Evolutionary conservation across 2,329 filamentous ascomycete species (phyloP).

Genomic region (Clonostachys chloroleuca): DNA sequence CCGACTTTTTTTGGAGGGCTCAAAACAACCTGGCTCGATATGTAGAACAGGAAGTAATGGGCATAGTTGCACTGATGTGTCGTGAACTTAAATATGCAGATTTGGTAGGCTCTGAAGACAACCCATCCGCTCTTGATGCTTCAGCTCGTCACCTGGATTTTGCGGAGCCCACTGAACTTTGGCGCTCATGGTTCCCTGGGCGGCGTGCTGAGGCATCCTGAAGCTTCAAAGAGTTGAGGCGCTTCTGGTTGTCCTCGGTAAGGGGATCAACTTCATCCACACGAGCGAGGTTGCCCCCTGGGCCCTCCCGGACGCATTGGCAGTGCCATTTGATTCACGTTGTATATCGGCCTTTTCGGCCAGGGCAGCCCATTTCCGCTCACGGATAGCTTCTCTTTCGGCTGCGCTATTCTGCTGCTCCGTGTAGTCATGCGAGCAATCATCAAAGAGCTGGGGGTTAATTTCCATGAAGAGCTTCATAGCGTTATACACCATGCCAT

Average conservation of each 20-base stretch:
- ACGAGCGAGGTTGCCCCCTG: slow-evolving; percentile 38
- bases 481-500: slow-evolving; percentile 99
- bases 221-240: slow-evolving; percentile 84
- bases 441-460: slow-evolving; percentile 95
- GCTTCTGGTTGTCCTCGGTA: slow-evolving; percentile 79
- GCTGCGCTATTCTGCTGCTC: slow-evolving; percentile 91
- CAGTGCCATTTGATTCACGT: slow-evolving; percentile 35
- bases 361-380: slow-evolving; percentile 86
- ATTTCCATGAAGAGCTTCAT: slow-evolving; percentile 99
- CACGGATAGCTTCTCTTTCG: slow-evolving; percentile 75
- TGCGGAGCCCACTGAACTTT: slow-evolving; percentile 52
- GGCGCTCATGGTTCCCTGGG: slow-evolving; percentile 51
- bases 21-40: too few relatives aligned
- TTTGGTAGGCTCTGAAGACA: too few relatives aligned
- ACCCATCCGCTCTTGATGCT: too few relatives aligned
- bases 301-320: slow-evolving; percentile 22
- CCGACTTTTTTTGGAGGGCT: too few relatives aligned
- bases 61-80: too few relatives aligned
- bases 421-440: slow-evolving; percentile 97
- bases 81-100: too few relatives aligned
- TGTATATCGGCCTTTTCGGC: slow-evolving; percentile 73
- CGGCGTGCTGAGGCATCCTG: slow-evolving; percentile 70
- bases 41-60: too few relatives aligned
- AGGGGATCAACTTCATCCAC: slow-evolving; percentile 76
- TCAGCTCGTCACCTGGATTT: slow-evolving; percentile 36